Conservation (phyloP, 805 yeast species). For the Komagataella ulmi region DNA sequence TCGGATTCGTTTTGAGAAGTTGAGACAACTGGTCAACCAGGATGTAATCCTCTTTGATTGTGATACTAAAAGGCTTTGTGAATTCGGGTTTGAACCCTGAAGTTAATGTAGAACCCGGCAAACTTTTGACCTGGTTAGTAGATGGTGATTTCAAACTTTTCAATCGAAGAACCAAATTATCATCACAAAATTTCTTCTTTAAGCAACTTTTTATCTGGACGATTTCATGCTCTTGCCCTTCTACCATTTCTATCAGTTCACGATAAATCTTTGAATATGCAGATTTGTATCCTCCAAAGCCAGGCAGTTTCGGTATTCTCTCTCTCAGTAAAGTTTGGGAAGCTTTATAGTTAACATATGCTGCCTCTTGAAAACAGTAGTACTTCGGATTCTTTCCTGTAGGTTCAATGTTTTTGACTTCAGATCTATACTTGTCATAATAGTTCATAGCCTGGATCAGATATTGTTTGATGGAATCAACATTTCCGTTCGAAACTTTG, state of each 20-base stretch:
- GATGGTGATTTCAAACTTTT: constrained; percentile 8
- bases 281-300: constrained; percentile 1
- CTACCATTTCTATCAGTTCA: background rate
- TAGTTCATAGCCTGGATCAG: constrained; percentile 13
- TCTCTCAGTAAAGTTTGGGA: constrained; percentile 12
- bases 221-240: background rate
- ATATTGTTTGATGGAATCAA: constrained; percentile 6
- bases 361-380: constrained; percentile 7
- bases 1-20: constrained; percentile 16
- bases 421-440: constrained; percentile 10
- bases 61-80: background rate
- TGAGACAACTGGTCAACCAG: constrained; percentile 11
- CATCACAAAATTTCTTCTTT: background rate
- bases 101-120: constrained; percentile 6
- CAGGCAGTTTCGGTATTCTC: constrained; percentile 11
- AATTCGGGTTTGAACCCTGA: background rate
- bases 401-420: constrained; percentile 2
- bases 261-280: background rate
- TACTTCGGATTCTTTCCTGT: background rate
- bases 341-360: constrained; percentile 12
- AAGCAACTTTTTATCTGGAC: background rate
- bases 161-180: constrained; percentile 1
- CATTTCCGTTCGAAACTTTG: background rate
- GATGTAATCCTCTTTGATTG: constrained; percentile 3
- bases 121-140: constrained; percentile 8